Evolutionary conservation across 2,329 filamentous ascomycete species (phyloP), one percentile per base, ranked within the genome.

Genomic region (Aspergillus latus): DNA sequence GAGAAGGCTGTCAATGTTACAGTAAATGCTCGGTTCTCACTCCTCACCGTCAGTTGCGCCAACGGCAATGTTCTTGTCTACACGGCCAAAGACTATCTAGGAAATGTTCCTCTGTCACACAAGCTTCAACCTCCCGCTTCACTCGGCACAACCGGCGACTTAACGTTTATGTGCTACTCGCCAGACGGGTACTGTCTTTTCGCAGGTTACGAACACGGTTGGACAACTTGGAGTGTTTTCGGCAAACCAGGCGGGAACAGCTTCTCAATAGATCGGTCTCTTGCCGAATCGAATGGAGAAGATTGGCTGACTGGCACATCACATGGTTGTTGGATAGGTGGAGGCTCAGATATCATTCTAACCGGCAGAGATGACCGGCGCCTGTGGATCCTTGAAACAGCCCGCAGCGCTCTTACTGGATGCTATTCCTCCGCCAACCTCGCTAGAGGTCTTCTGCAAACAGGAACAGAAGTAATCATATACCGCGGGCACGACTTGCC

Each of bases 161-260:
- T 97, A 50, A 91, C 84, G 2, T 88, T 86, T 30, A 74, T 99
- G 62, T 85, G 78, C 58, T 99, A 96, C 76, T 97, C 94, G 1
- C 92, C 93, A 0, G 94, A 99, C 72, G 94, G 94, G 15, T 97
- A 97, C 72, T 96, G 92, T 71, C 82, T 99, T 7, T 97, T 99
- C 73, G 92, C 89, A 43, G 94, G 93, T 1, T 97, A 93, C 68
- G 88, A 94, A 66, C 86, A 88, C 57, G 95, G 94, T 0, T 99
- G 94, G 94, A 88, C 90, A 4, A 93, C 87, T 47, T 99, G 93
- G 93, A 97, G 93, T 71, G 94, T 97, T 37, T 99, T 96, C 73
- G 94, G 94, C 36, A 97, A 96, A 72, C 83, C 88, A 2, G 88
- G 92, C 11, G 92, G 88, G 54, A 90, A 86, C 64, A 96, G 90